phyloP scores from a whole-genome alignment of 139 green algal species.

The Picochlorum costavermella region DNA sequence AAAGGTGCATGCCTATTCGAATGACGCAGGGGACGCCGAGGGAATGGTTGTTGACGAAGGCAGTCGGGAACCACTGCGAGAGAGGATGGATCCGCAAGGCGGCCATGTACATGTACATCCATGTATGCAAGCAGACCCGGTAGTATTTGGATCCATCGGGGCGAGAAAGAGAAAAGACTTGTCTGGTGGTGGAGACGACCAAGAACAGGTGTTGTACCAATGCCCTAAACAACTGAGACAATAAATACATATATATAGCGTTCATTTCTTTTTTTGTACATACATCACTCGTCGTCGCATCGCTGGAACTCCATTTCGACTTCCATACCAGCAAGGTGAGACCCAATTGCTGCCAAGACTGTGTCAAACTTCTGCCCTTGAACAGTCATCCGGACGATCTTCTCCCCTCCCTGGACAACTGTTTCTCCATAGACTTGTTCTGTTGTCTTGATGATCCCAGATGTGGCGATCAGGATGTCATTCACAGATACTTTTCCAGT shows the following conservation, averaged over 20 bases:
- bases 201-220: too few relatives aligned
- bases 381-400: slow-evolving; percentile 19
- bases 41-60: too few relatives aligned
- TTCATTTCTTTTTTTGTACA: neutral
- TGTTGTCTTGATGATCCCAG: slow-evolving; percentile 21
- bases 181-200: too few relatives aligned
- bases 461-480: slow-evolving; percentile 29
- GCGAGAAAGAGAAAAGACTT: too few relatives aligned
- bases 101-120: too few relatives aligned
- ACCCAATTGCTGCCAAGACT: slow-evolving; percentile 30
- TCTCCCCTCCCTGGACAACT: slow-evolving; percentile 23
- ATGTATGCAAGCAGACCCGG: too few relatives aligned
- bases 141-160: too few relatives aligned
- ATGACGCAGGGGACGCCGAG: neutral
- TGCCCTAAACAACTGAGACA: too few relatives aligned
- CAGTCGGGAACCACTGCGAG: too few relatives aligned
- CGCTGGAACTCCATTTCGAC: slow-evolving; percentile 32
- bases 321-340: neutral
- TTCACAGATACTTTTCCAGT: slow-evolving; percentile 19
- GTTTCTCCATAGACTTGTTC: slow-evolving; percentile 22
- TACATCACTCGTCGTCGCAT: slow-evolving; percentile 7
- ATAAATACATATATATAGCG: neutral
- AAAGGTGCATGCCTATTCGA: neutral
- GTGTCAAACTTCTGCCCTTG: slow-evolving; percentile 28
- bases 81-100: too few relatives aligned